These are phyloP conservation scores for Amanita rimosa DNA, from an alignment of 768 basidiomycete genomes.

Conservation along the genomic window DNA sequence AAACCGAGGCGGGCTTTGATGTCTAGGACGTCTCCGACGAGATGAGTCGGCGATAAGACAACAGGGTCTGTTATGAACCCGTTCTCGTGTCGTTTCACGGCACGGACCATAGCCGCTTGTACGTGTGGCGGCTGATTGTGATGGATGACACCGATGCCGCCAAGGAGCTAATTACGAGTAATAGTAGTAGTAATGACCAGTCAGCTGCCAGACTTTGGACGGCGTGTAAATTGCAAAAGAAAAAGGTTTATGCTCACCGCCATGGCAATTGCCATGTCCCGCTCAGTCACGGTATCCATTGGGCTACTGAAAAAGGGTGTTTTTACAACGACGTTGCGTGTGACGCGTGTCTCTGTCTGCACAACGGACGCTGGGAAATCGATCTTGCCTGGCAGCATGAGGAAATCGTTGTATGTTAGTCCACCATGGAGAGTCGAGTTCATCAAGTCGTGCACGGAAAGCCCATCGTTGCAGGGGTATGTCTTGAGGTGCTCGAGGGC, in stretches of 20 bases:
- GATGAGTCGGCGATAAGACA: constrained; percentile 67
- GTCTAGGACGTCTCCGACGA: constrained; percentile 83
- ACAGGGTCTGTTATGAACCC: constrained; percentile 96
- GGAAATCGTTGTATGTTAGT: constrained; percentile 96
- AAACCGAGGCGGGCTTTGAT: constrained; percentile 90
- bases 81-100: constrained; percentile 97
- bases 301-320: constrained; percentile 97
- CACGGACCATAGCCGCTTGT: constrained; percentile 95
- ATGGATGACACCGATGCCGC: constrained; percentile 97
- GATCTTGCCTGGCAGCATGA: constrained; percentile 90
- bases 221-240: no score
- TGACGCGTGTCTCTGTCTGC: constrained; percentile 75
- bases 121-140: constrained; percentile 80
- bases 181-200: no score
- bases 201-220: neutral
- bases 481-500: constrained; percentile 69
- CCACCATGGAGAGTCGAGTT: constrained; percentile 80
- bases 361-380: constrained; percentile 82
- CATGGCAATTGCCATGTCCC: constrained; percentile 86
- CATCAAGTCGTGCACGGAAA: constrained; percentile 80
- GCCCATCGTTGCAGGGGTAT: constrained; percentile 70
- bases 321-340: constrained; percentile 84
- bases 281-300: constrained; percentile 99
- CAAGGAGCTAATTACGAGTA: constrained; percentile 54
- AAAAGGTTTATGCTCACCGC: constrained; percentile 54